Evolutionary conservation across 306 rosid genomes (phyloP).

Genomic region (Canavalia gladiata): DNA sequence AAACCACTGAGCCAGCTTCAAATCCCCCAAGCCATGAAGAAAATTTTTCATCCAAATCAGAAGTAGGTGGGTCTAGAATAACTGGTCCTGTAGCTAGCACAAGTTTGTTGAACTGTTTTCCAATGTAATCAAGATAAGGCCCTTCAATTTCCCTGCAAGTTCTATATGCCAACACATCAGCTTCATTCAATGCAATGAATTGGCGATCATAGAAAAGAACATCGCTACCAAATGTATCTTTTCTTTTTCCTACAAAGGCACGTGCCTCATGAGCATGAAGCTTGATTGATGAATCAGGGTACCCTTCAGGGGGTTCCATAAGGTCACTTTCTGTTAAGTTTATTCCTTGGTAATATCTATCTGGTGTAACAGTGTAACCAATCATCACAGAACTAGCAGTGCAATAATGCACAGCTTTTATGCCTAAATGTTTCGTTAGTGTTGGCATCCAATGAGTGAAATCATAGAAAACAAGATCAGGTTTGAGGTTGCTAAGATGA

Average conservation of each 20-base stretch:
- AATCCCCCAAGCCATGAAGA: conserved; percentile 33
- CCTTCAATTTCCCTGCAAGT: conserved; percentile 56
- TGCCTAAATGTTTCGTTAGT: conserved; percentile 32
- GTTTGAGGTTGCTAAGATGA: conserved; percentile 45
- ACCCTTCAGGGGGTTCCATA: conserved; percentile 51
- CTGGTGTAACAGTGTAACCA: conserved; percentile 30
- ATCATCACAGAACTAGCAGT: conserved; percentile 31
- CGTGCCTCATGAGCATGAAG: conserved; percentile 46
- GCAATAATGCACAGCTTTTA: conserved; percentile 46
- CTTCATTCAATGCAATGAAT: background rate
- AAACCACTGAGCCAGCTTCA: conserved; percentile 40
- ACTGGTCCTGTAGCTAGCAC: conserved; percentile 46
- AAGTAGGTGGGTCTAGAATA: conserved; percentile 37
- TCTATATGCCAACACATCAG: conserved; percentile 46
- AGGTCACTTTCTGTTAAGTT: conserved; percentile 27
- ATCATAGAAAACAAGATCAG: conserved; percentile 53
- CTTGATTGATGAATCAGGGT: conserved; percentile 45
- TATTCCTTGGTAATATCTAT: background rate
- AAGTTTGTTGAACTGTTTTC: conserved; percentile 33
- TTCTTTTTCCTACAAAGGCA: background rate
- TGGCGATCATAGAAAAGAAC: conserved; percentile 49
- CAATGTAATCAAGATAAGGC: conserved; percentile 48
- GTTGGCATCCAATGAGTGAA: conserved; percentile 55
- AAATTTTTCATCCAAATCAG: conserved; percentile 51
- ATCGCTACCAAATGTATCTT: conserved; percentile 23